Base-by-base conservation (phyloP, 23 red algal genomes). In the Agarophyton chilense region DNA sequence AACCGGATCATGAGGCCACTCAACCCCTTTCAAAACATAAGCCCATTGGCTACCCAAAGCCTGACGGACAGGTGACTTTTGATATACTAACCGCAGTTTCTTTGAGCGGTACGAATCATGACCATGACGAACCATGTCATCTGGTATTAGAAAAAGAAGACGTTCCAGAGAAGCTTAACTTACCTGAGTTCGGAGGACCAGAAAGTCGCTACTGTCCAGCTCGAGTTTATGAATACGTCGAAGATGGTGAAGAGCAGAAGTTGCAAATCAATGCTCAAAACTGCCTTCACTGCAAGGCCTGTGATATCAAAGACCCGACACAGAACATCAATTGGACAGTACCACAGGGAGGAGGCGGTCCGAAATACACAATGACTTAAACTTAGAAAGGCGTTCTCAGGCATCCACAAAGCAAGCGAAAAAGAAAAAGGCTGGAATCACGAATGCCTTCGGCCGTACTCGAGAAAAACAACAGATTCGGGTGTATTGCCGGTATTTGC, bases 211-310 rank as follows among this genome's bases (percentile, higher is more conserved):
- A 94, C 42, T 98, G 96, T 81, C 96, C 96, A n/a, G 96, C 96
- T 73, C 90, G 90, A 68, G 96, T 98, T 31, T 98, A 98, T 41
- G 96, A 98, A 74, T 98, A 98, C 54, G 93, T 95, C n/a, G 83
- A 94, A 34, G 91, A 76, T 34, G 38, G 33, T 26, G 78, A 77
- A 46, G 68, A 38, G 9, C 63, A 76, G 1, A 94, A 68, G 45
- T 67, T 98, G 72, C 80, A 92, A 64, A 95, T 98, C 64, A 95
- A 98, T 52, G 93, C 96, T 36, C 96, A 98, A 50, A 98, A 98
- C 46, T 98, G 96, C 50, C 68, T 98, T 10, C 96, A 98, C 52
- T 98, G 96, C 80, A 98, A 98, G 71, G 96, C 96, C 10, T 98
- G 96, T 74, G 96, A 98, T 79, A 88, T 98, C 52, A 98, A 98